Conservation (phyloP, 768 basidiomycete genomes). For the Suillus clintonianus region DNA sequence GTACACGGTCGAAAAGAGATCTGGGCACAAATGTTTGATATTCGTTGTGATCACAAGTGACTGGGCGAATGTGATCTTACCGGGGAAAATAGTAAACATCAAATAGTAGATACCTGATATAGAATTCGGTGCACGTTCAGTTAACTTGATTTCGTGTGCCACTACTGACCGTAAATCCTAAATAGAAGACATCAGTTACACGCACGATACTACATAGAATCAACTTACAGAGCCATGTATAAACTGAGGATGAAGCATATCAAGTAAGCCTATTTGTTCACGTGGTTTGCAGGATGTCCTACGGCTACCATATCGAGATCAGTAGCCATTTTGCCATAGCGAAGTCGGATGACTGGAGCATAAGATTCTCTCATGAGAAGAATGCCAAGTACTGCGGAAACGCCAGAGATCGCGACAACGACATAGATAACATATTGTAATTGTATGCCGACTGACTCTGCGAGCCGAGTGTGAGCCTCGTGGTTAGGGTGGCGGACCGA, state of each 20-base stretch:
- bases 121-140: neutral
- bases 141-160: neutral
- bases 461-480: neutral
- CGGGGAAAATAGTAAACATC: constrained; percentile 66
- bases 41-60: too few species aligned
- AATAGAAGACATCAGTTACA: constrained; percentile 15
- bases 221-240: constrained; percentile 71
- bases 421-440: neutral
- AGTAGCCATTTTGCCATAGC: constrained; percentile 22
- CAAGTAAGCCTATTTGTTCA: constrained; percentile 41
- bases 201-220: neutral
- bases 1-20: constrained; percentile 49
- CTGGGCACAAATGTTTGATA: constrained; percentile 21
- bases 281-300: constrained; percentile 30
- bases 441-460: neutral
- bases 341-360: neutral
- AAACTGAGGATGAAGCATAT: constrained; percentile 72
- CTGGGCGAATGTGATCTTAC: constrained; percentile 14
- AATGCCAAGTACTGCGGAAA: neutral
- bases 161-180: constrained; percentile 56
- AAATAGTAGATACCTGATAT: constrained; percentile 56
- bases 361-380: neutral
- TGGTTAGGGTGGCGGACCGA: neutral
- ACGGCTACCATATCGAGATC: constrained; percentile 48
- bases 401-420: neutral